These are phyloP conservation scores for Phialophora expanda DNA, from an alignment of 2,329 filamentous ascomycete species.

Conservation along the genomic window DNA sequence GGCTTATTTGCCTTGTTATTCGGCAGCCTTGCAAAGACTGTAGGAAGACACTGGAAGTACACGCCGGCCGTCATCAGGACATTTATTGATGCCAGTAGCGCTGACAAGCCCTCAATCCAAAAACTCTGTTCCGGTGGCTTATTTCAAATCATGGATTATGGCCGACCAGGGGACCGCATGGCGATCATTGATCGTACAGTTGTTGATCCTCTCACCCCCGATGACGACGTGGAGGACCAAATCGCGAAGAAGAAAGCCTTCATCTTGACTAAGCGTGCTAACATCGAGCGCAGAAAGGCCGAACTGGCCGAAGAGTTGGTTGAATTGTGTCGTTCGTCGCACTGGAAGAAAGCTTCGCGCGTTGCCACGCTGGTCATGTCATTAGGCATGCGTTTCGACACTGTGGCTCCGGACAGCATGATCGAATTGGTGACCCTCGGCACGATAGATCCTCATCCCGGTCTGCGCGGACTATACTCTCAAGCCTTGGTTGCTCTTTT, in stretches of 20 bases:
- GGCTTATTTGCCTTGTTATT: slow-evolving; percentile 89
- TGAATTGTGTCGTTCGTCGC: slow-evolving; percentile 74
- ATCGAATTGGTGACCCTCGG: slow-evolving; percentile 82
- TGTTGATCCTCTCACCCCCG: slow-evolving; percentile 73
- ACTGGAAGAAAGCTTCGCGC: slow-evolving; percentile 94
- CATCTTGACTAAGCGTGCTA: slow-evolving; percentile 73
- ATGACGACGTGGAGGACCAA: slow-evolving; percentile 63
- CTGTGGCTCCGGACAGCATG: slow-evolving; percentile 78
- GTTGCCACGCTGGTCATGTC: slow-evolving; percentile 91
- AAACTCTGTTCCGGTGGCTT: slow-evolving; percentile 80
- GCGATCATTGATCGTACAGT: slow-evolving; percentile 76
- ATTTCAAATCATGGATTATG: slow-evolving; percentile 89
- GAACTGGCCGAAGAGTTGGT: slow-evolving; percentile 81
- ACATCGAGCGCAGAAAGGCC: slow-evolving; percentile 83
- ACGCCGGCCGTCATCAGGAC: slow-evolving; percentile 86
- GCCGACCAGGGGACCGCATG: slow-evolving; percentile 83
- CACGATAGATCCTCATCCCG: slow-evolving; percentile 87
- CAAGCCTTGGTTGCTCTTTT: slow-evolving; percentile 80
- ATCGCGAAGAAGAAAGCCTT: slow-evolving; percentile 73
- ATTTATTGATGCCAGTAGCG: slow-evolving; percentile 86
- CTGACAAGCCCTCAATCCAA: slow-evolving; percentile 94
- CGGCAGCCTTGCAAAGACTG: slow-evolving; percentile 83
- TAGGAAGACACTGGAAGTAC: slow-evolving; percentile 92
- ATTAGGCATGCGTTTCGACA: slow-evolving; percentile 88
- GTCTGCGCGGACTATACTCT: slow-evolving; percentile 78